Base-by-base conservation (phyloP, 257 asterid genomes). In the Salvia hispanica region DNA sequence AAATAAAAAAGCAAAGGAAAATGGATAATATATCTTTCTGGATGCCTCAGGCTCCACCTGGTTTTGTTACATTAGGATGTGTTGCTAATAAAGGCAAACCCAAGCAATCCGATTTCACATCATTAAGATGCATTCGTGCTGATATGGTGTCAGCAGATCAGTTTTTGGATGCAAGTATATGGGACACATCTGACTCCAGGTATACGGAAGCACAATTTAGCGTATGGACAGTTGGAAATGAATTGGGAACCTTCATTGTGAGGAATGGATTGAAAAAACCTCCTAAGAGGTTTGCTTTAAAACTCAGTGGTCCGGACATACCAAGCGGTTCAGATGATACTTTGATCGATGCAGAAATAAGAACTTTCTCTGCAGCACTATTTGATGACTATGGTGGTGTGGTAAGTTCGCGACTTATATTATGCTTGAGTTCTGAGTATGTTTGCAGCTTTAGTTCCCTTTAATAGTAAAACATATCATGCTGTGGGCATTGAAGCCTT, bases 41-140 rank as follows among this genome's bases (percentile, higher is more conserved):
- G 96, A 81, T 85, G 89, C 99, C 99, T 64, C 97, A 88, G 82
- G 95, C 99, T 76, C 95, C 99, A 36, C 95, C 96, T 57, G 97
- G 99, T 52, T 93, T 85, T 81, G 92, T 86, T 72, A 70, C 96
- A 64, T 72, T 93, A 73, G 99, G 99, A 66, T 90, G 95, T 84
- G 75, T 90, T 73, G 92, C 95, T 44, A 82, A 84, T 78, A 93
- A 83, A 79, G 92, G 96, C 60, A 76, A 76, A 5, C 97, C 97
- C 58, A 90, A 84, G 78, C 78, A 66, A 69, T 86, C 99, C 64
- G 99, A 88, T 77, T 81, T 88, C 71, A 55, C 58, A 81, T 85
- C 89, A 72, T 77, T 93, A 65, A 85, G 96, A 87, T 93, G 97
- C 77, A 85, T 88, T 72, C 97, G 97, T 21, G 80, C 85, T 77